Evolutionary conservation across 2,329 filamentous ascomycete genomes (phyloP).

Genomic region (Colletotrichum lupini): DNA sequence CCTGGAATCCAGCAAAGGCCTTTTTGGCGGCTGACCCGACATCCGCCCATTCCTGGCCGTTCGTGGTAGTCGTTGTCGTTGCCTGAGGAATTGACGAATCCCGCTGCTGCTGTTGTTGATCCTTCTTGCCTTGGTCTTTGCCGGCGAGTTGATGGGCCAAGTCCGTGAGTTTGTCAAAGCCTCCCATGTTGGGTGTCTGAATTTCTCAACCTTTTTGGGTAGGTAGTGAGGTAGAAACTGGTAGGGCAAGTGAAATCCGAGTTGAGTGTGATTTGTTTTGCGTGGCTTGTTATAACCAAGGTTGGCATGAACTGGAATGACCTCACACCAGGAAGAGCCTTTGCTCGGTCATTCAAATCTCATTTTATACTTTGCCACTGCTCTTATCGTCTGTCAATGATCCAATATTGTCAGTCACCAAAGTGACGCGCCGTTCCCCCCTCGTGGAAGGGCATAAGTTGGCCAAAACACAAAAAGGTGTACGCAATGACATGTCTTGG

Average conservation of each 20-base stretch:
- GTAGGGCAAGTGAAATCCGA: background rate
- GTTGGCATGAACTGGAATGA: background rate
- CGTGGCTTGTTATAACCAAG: background rate
- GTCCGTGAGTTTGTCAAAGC: constrained; percentile 40
- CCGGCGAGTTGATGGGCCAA: constrained; percentile 39
- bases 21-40: constrained; percentile 33
- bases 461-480: background rate
- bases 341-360: background rate
- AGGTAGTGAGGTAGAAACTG: background rate
- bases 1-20: constrained; percentile 31
- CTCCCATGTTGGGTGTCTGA: constrained; percentile 34
- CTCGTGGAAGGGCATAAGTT: background rate
- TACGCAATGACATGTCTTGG: constrained; percentile 13
- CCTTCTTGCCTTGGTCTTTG: constrained; percentile 22
- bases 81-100: background rate
- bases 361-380: background rate
- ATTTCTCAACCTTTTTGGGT: too few species aligned
- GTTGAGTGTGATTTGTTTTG: background rate
- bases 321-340: too few species aligned
- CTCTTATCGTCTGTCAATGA: background rate
- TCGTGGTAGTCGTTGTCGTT: background rate
- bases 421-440: background rate
- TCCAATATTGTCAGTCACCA: background rate
- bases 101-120: constrained; percentile 16
- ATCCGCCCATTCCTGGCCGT: constrained; percentile 19